Evolutionary conservation across 495 filamentous ascomycete genomes (phyloP), one percentile per base, ranked within the genome.

Genomic region (Aspergillus leporis): DNA sequence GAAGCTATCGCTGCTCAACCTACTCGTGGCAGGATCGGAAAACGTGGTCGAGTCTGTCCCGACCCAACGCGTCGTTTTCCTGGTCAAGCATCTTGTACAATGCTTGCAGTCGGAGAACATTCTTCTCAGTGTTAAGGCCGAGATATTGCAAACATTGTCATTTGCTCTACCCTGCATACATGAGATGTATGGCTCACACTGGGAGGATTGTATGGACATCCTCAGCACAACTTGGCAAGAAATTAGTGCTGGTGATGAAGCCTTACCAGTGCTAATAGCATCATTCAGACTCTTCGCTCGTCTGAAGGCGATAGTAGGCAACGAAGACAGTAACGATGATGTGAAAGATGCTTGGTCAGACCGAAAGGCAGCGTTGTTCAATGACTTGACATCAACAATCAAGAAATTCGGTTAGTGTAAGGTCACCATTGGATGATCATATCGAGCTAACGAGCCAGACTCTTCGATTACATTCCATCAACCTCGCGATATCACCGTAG

Each of bases 151-250:
- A 60, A 81, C 78, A 1, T 70, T 98, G 36, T 70, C 78, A 1
- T 67, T 74, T n/a, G 73, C 95, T 10, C 72, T 97, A 14, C 89
- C 90, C 48, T 78, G 78, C 31, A 84, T 96, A 32, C 79, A 81
- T 47, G 84, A 88, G 41, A 85, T 94, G 7, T 97, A 95, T 67
- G 94, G 93, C 2, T 80, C 85, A 2, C 90, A 94, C 66, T 98
- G 94, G 94, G 79, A 85, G 57, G 80, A 87, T 23, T 71, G 83
- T 3, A 70, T 93, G 38, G 76, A 83, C 9, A 79, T 83, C 32
- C 76, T 90, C 65, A 71, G 78, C 45, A 66, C 72, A 23, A 70
- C 84, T 13, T 88, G 87, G 82, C 73, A 70, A 30, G 74, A 76
- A 10, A 78, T 73, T 0, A 60, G 57, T 21, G 70, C 65, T 0